Evolutionary conservation across 1,284 basidiomycete species (phyloP), one percentile per base, ranked within the genome.

Genomic region (Tylopilus sp.): DNA sequence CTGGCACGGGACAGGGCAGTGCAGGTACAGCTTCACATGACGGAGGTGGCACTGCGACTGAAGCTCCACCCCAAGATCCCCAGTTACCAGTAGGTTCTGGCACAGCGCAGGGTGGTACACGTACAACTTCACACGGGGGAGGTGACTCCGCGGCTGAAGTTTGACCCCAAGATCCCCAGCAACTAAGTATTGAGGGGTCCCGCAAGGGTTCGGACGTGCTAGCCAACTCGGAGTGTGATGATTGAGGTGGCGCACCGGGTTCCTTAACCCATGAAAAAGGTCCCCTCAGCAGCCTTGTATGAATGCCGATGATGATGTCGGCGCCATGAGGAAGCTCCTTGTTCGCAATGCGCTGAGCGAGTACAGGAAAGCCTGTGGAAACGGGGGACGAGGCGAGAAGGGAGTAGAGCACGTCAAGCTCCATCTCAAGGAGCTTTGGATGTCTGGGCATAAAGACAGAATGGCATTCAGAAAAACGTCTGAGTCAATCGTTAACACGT

Each of bases 301-400:
- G 68, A 15, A 76, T 65, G 4, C 75, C 72, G 24, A 67, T 39
- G 6, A 76, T 52, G 33, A 76, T 65, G 15, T 74, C 67, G 0
- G 63, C 67, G 0, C 74, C 77, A 15, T 77, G 76, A 3, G 61
- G 33, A 24, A 78, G 59, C 22, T 71, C 68, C n/a, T 62, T 74
- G 44, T 67, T 53, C 0, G 70, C 75, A 5, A 76, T 71, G 9
- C 70, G 68, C 41, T 15, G 57, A 3, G 66, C 64, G 7, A 76
- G 55, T 0, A 39, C 54, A 0, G 67, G 49, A 16, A 79, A 68
- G 0, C 52, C 54, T 7, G 64, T 32, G 2, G 68, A 57, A 12
- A 76, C 64, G 0, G 63, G 39, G 2, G 58, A 52, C 0, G 77
- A 76, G 19, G 49, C 65, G 2, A 79, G 67, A 36, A 75, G 54